Conservation (phyloP, 768 basidiomycete species). For the Porpolomopsis calyptriformis region DNA sequence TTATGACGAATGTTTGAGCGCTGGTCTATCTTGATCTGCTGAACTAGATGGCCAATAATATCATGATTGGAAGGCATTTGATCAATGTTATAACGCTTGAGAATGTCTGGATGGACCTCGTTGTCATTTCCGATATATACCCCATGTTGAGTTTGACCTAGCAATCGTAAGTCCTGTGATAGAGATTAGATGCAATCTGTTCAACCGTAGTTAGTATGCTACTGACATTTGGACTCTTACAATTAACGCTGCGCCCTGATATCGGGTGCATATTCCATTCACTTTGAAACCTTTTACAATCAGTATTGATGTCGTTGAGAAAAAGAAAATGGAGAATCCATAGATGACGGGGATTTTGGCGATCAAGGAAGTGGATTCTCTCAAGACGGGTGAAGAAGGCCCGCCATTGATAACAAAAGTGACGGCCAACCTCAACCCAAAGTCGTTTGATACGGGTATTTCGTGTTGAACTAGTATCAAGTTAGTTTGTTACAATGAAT, state of each 20-base stretch:
- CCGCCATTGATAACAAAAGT: slow-evolving; percentile 26
- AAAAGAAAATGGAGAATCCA: slow-evolving; percentile 34
- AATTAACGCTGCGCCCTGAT: slow-evolving; percentile 10
- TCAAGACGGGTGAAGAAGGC: slow-evolving; percentile 28
- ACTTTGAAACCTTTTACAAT: slow-evolving; percentile 17
- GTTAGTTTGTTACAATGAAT: no score
- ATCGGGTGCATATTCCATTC: slow-evolving; percentile 26
- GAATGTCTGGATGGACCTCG: not conserved
- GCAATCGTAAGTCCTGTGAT: slow-evolving; percentile 8
- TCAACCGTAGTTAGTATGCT: not conserved
- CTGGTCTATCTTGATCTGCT: no score
- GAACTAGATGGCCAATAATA: no score
- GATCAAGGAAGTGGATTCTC: slow-evolving; percentile 20
- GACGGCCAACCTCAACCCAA: slow-evolving; percentile 29
- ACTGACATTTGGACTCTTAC: slow-evolving; percentile 6
- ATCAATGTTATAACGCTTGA: not conserved
- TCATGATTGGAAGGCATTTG: no score
- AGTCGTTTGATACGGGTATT: slow-evolving; percentile 30
- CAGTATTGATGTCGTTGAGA: slow-evolving; percentile 17
- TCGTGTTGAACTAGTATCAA: slow-evolving; percentile 17
- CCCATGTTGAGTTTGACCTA: slow-evolving; percentile 1
- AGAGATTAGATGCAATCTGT: not conserved
- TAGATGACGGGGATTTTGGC: slow-evolving; percentile 18
- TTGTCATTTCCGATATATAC: slow-evolving; percentile 3
- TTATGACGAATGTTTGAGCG: not conserved